Evolutionary conservation across 805 yeast genomes (phyloP), one percentile per base, ranked within the genome.

Genomic region (Nakazawaea laoshanensis): DNA sequence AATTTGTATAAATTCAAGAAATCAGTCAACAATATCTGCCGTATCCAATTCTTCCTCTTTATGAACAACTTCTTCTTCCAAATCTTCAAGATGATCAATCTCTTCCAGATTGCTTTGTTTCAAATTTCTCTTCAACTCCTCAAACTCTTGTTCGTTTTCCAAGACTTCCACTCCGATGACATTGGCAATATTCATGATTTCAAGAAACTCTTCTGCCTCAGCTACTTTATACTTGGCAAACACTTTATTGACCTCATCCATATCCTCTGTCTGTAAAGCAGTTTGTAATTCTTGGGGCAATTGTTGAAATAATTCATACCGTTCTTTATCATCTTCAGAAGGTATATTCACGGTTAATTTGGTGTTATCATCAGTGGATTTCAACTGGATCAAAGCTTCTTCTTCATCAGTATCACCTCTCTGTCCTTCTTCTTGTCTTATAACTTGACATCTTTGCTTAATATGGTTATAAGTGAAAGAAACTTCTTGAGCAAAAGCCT

Each of bases 311-410:
- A 67, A 57, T 35, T 71, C 70, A 49, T 69, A 77, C 14, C 53
- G 59, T 3, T 67, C 65, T 4, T 67, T 57, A 3, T 70, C 65
- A n/a, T 69, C 70, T 33, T 58, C 57, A 8, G 17, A 3, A 5
- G 96, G 96, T 11, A 84, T 57, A 37, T 65, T 69, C 10, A 89
- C 85, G 30, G 73, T 66, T 27, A 89, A 64, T 53, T 80, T 77
- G 2, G 87, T 73, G 38, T 77, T 68, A 26, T 92, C 95, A 55
- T 89, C 97, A 38, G 88, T 68, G 0, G 95, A 75, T 49, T 83
- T 83, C 50, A 89, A 65, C 58, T 89, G 98, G 43, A 89, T 87
- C 39, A 80, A 76, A 37, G 78, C 89, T 32, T 77, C 89, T n/a
- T 55, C 66, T 29, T 75, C 88, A 24, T 55, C 71, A 19, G 55